phyloP scores from a whole-genome alignment of 176 grass and related monocot genomes.

The Hsuehochloa calcarea region DNA sequence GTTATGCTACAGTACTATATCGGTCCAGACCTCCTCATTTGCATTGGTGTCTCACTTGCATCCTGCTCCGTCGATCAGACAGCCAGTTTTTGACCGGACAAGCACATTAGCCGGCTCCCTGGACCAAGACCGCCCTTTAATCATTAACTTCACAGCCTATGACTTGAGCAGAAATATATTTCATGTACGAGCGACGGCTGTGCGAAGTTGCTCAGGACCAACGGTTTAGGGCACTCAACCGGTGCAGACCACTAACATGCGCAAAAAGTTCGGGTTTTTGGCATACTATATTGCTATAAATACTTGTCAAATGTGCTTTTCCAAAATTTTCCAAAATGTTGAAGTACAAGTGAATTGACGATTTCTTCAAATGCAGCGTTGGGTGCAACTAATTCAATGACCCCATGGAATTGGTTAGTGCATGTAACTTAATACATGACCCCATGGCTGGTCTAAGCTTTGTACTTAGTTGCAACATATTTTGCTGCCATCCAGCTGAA shows the following conservation, averaged over 20 bases:
- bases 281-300: constrained; percentile 21
- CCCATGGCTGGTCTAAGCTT: background rate
- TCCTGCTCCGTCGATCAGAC: constrained; percentile 24
- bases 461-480: constrained; percentile 44
- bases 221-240: constrained; percentile 31
- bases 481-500: constrained; percentile 35
- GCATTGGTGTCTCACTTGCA: constrained; percentile 9
- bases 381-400: constrained; percentile 15
- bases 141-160: constrained; percentile 28
- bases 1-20: too few relatives aligned
- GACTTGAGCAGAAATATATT: constrained; percentile 18
- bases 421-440: too few relatives aligned
- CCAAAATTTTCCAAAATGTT: too few relatives aligned
- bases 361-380: constrained; percentile 19
- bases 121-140: constrained; percentile 23
- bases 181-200: background rate
- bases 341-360: too few relatives aligned
- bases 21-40: too few relatives aligned
- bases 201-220: constrained; percentile 2
- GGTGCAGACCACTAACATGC: constrained; percentile 14
- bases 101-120: constrained; percentile 37
- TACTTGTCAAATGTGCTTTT: constrained; percentile 42
- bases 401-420: too few relatives aligned
- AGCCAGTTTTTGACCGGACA: constrained; percentile 38
- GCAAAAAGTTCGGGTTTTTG: constrained; percentile 2